These are phyloP conservation scores for Neoarthrinium moseri DNA, from an alignment of 2,329 filamentous ascomycete genomes.

Conservation along the genomic window DNA sequence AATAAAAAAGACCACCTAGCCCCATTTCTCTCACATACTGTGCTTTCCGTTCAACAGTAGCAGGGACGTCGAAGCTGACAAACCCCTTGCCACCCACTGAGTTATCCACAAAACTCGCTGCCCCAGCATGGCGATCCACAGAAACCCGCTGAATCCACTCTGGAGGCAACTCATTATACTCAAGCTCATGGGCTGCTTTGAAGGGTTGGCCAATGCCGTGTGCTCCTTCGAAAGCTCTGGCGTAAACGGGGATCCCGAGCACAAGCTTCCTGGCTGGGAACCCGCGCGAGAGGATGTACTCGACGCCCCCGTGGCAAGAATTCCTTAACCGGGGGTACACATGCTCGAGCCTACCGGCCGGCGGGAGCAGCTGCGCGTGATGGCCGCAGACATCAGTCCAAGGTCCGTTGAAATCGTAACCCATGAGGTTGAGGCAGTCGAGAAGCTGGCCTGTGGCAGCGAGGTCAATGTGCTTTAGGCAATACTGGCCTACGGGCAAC, in stretches of 20 bases:
- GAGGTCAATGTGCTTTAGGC: conserved; percentile 59
- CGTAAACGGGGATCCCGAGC: conserved; percentile 63
- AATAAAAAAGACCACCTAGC: conserved; percentile 66
- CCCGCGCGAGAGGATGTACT: conserved; percentile 50
- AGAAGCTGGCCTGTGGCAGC: conserved; percentile 47
- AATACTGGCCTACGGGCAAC: conserved; percentile 62
- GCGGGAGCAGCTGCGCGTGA: conserved; percentile 60
- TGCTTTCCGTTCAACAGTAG: conserved; percentile 61
- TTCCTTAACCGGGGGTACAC: conserved; percentile 26
- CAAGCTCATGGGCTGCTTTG: conserved; percentile 50
- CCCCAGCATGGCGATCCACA: conserved; percentile 51
- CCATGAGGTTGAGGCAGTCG: conserved; percentile 67
- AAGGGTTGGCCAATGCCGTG: conserved; percentile 51
- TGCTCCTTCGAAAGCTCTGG: conserved; percentile 58
- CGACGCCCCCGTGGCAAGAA: conserved; percentile 56
- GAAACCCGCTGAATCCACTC: conserved; percentile 39
- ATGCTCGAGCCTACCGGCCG: conserved; percentile 20
- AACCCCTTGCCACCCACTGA: conserved; percentile 42
- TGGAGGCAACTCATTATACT: conserved; percentile 60
- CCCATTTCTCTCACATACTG: conserved; percentile 52
- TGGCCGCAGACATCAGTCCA: conserved; percentile 62
- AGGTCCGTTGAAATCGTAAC: conserved; percentile 65
- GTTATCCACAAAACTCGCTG: conserved; percentile 55
- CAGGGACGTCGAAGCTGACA: conserved; percentile 62
- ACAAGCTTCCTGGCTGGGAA: conserved; percentile 59